Percentiles rank a stretch among this genome's conserved stretches.
Conservation (phyloP, 805 yeast species). For the Tetrapisispora taiwanensis region DNA sequence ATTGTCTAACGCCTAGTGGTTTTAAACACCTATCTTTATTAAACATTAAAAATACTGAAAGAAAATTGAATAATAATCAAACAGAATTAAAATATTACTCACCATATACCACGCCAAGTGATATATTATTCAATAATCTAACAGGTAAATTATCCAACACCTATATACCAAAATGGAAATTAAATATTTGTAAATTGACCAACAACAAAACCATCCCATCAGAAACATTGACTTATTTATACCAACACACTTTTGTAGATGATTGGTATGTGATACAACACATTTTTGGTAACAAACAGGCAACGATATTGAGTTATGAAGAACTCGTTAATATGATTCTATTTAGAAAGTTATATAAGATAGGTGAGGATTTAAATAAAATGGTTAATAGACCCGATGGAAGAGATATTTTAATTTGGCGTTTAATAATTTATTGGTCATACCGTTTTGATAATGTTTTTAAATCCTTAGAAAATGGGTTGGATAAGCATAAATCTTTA, state of each 20-base stretch:
- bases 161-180: neutral
- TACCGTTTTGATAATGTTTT: constrained; percentile 29
- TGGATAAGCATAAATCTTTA: constrained; percentile 6
- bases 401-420: constrained; percentile 31
- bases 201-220: constrained; percentile 6
- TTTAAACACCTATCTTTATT: constrained; percentile 16
- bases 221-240: constrained; percentile 39
- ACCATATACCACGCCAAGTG: constrained; percentile 37
- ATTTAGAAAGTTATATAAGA: constrained; percentile 44
- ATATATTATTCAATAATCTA: constrained; percentile 31
- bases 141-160: constrained; percentile 8
- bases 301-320: constrained; percentile 29
- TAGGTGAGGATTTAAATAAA: constrained; percentile 24
- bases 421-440: constrained; percentile 33
- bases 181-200: constrained; percentile 19
- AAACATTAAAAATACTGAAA: neutral
- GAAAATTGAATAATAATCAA: neutral
- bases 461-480: constrained; percentile 3
- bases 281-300: constrained; percentile 5
- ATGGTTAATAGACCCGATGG: constrained; percentile 31
- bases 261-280: constrained; percentile 21
- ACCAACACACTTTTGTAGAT: constrained; percentile 37
- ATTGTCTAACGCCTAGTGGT: constrained; percentile 43
- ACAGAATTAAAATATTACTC: constrained; percentile 26
- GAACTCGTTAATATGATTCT: constrained; percentile 47